These are phyloP conservation scores for Linderniella brevidens DNA, from an alignment of 257 asterid species.

Conservation along the genomic window DNA sequence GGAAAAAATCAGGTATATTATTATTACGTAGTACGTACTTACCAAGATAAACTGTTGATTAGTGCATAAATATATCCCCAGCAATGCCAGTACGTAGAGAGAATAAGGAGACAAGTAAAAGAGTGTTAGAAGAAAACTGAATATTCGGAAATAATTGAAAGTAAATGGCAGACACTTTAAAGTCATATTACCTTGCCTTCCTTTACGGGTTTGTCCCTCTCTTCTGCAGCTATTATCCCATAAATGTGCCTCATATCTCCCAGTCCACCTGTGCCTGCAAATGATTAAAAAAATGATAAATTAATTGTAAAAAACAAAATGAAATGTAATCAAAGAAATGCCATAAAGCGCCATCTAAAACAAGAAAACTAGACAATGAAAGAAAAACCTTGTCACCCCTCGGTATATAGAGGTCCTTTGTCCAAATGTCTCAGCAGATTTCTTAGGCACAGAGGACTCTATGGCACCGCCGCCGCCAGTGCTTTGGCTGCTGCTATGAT, in stretches of 20 bases:
- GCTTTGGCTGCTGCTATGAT: slow-evolving; percentile 17
- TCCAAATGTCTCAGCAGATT: slow-evolving; percentile 65
- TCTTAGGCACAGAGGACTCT: slow-evolving; percentile 40
- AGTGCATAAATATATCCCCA: slow-evolving; percentile 14
- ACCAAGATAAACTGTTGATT: slow-evolving; percentile 74
- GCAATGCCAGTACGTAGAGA: neutral
- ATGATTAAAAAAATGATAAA: neutral
- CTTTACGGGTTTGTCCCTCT: slow-evolving; percentile 95
- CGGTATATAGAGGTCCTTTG: slow-evolving; percentile 88
- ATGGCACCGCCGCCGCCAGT: slow-evolving; percentile 21
- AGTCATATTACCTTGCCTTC: slow-evolving; percentile 67
- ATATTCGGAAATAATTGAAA: neutral
- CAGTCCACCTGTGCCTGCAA: slow-evolving; percentile 80
- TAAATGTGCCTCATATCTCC: slow-evolving; percentile 86
- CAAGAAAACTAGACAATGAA: neutral
- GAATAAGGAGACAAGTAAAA: slow-evolving; percentile 16
- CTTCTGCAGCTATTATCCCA: slow-evolving; percentile 94
- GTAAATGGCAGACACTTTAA: slow-evolving; percentile 27
- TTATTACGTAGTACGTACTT: too few relatives aligned
- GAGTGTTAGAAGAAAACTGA: slow-evolving; percentile 11
- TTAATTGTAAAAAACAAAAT: neutral
- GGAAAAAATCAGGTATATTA: slow-evolving; percentile 1
- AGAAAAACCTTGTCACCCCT: slow-evolving; percentile 46
- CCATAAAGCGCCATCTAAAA: too few relatives aligned
- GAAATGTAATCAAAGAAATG: too few relatives aligned